Base-by-base conservation (phyloP, 768 basidiomycete genomes). In the Cyclocybe cylindracea region DNA sequence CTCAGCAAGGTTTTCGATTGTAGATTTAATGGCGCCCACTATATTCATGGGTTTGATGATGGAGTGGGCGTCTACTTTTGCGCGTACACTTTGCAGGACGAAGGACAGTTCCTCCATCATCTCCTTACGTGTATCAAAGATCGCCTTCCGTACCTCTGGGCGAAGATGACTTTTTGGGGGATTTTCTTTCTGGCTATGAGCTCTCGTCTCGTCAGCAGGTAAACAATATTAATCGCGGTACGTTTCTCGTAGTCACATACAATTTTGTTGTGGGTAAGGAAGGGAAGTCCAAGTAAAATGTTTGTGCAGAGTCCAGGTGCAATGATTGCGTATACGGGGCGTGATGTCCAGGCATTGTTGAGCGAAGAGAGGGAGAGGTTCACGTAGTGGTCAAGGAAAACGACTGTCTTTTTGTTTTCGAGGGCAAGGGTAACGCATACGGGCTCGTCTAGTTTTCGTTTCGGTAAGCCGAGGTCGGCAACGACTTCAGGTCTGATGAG, bases 231-330 rank as follows among this genome's bases (percentile, higher is more conserved):
- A 18, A 63, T 54, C 9, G 53, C 50, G 49, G 54, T 34, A n/a
- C 37, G 16, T 1, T 16, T 4, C 10, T 42, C 43, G 18, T 68
- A 63, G 44, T 77, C 68, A 29, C 66, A 53, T 0, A 70, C 52
- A 55, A 78, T 69, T 0, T 62, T 34, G 51, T 78, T 78, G 1
- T 54, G 50, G 8, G 38, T 18, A 0, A 76, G 58, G 29, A 69
- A 76, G 0, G 72, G 74, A 0, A 66, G 44, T 0, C 72, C 71
- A 0, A 76, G 58, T 0, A 76, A 48, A 6, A 76, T 32, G 3
- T 64, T 63, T 2, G 46, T 55, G 33, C 60, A 67, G 1, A 73
- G 57, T 1, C 34, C 37, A 0, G 63, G 61, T 0, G 61, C 54
- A 2, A 73, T 33, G 2, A 73, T n/a, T 0, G 69, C 63, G 3